These are phyloP conservation scores for Xylariaceae sp. DNA, from an alignment of 2,329 filamentous ascomycete species.

Conservation along the genomic window DNA sequence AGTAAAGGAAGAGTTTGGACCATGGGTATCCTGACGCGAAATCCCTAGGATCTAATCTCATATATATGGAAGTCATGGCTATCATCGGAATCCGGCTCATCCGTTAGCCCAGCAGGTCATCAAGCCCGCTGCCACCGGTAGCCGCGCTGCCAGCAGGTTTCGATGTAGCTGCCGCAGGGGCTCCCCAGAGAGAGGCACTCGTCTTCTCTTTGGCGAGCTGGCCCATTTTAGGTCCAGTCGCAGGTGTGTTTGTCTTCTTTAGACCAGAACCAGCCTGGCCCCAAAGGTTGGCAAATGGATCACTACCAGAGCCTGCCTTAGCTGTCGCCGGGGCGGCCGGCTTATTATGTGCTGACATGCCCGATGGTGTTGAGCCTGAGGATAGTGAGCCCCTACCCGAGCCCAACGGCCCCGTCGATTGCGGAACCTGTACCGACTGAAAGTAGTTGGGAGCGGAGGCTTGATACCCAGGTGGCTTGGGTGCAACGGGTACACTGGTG, in stretches of 20 bases:
- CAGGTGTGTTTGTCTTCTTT: constrained; percentile 71
- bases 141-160: constrained; percentile 33
- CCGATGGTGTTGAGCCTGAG: constrained; percentile 34
- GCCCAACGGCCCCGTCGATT: constrained; percentile 41
- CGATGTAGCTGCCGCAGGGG: constrained; percentile 53
- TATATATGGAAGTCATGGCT: background rate
- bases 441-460: constrained; percentile 91
- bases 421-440: constrained; percentile 69
- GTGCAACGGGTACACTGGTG: constrained; percentile 47
- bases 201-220: constrained; percentile 99
- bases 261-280: constrained; percentile 74
- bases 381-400: constrained; percentile 31
- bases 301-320: constrained; percentile 68
- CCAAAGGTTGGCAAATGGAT: constrained; percentile 91
- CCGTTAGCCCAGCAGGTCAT: constrained; percentile 40
- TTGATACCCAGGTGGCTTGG: constrained; percentile 72
- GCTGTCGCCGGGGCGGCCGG: constrained; percentile 51
- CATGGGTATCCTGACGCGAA: constrained; percentile 7
- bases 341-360: constrained; percentile 55
- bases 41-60: background rate
- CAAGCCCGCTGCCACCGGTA: constrained; percentile 38
- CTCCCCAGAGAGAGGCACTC: constrained; percentile 91
- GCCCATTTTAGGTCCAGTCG: constrained; percentile 79
- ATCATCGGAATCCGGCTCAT: background rate
- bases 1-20: constrained; percentile 2